Conservation (phyloP, 345 rosid genomes). For the Trapa incisa region DNA sequence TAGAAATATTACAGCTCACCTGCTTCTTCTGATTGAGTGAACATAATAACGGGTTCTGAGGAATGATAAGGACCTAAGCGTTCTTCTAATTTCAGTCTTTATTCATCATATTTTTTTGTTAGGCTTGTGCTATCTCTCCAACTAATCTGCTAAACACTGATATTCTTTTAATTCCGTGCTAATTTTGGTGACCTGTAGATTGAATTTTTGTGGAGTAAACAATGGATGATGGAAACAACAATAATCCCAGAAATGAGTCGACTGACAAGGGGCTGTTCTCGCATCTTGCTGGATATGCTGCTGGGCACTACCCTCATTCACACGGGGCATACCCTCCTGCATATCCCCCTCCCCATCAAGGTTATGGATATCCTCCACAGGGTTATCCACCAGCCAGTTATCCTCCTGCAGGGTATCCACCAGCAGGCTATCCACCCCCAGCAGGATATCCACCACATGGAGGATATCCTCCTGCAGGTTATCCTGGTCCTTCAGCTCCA, state of each 20-base stretch:
- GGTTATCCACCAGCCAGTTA: conserved; percentile 40
- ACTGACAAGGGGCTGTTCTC: conserved; percentile 60
- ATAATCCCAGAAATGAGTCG: conserved; percentile 16
- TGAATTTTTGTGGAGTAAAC: background rate
- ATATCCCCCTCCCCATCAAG: conserved; percentile 29
- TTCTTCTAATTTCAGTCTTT: no score
- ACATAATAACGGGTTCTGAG: no score
- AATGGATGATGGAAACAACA: background rate
- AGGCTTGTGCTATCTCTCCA: no score
- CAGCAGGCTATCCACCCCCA: conserved; percentile 12
- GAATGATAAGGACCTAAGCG: no score
- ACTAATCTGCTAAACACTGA: no score
- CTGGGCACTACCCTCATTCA: conserved; percentile 27
- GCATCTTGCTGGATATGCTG: conserved; percentile 48
- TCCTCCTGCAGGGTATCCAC: conserved; percentile 16
- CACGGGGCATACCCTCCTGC: conserved; percentile 33
- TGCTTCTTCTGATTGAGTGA: no score
- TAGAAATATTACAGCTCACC: no score
- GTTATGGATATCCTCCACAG: conserved; percentile 13
- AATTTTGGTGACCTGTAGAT: no score
- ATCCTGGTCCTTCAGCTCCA: conserved; percentile 35
- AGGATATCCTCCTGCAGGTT: conserved; percentile 28
- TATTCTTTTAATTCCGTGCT: no score
- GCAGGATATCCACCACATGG: conserved; percentile 24
- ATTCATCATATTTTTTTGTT: no score